Evolutionary conservation across 371 early-diverging fungal genomes (phyloP), one percentile per base, ranked within the genome.

Genomic region (Lichtheimia ramosa): DNA sequence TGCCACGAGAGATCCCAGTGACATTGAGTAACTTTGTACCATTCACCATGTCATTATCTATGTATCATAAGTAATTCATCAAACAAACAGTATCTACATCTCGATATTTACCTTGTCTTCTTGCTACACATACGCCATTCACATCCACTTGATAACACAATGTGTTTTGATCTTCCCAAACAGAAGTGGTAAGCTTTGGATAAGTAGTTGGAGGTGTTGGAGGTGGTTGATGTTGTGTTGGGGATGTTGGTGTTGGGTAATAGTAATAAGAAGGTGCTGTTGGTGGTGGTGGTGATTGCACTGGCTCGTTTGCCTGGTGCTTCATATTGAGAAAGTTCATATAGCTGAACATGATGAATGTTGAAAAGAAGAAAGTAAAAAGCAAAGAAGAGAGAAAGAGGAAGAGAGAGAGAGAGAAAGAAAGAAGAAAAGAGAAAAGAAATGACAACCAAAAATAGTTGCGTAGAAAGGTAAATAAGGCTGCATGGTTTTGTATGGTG

Each of bases 1-100:
- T 92, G 55, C 93, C 93, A 20, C 93, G 86, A 54, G 93, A 88
- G 91, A 93, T 92, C 51, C 91, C 90, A 24, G 85, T 88, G 10
- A 93, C 91, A 59, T 93, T 93, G 7, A 92, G 73, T 18, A 93
- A 75, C 64, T 93, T 93, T 24, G 93, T 93, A 15, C 93, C 92
- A 65, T 93, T 92, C 43, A 92, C 83, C 89, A 90, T 90, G 64
- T 91, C 83, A 63, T 91, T 89, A 62, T 93, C 92, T 75, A 54
- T n/a, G 25, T 46, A 10, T n/a, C n/a, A 46, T n/a, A 18, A 46
- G 46, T 46, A 5, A 18, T 1, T 6, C 16, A 43, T 46, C 12
- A 5, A 16, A 46, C 21, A 18, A 46, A 46, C 43, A 2, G 6
- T 43, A n/a, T 1, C 7, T 1, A n/a, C n/a, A 18, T 0, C 46